Evolutionary conservation across 768 basidiomycete genomes (phyloP).

Genomic region (Serpula lacrymans): DNA sequence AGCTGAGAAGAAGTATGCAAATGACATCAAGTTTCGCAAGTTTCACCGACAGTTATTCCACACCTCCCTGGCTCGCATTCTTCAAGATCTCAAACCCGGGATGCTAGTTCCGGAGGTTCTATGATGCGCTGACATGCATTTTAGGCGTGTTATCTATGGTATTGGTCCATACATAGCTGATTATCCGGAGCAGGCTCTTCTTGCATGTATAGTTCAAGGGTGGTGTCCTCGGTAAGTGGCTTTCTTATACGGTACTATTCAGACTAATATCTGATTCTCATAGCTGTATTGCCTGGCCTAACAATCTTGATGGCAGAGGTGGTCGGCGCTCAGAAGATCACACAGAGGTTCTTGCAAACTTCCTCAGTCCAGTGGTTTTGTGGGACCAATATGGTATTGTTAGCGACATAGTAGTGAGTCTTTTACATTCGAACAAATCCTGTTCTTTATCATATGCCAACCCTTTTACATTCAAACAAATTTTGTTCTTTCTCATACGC

Average conservation of each 20-base stretch:
- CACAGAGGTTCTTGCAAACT: conserved; percentile 1
- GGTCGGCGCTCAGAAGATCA: conserved; percentile 4
- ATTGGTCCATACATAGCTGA: conserved; percentile 38
- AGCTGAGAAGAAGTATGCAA: conserved; percentile 5
- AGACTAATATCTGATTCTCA: background rate
- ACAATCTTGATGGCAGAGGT: conserved; percentile 12
- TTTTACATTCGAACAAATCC: too few species aligned
- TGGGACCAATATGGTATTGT: conserved; percentile 34
- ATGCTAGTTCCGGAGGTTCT: conserved; percentile 27
- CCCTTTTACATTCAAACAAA: too few species aligned
- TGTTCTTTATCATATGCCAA: too few species aligned
- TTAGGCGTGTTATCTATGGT: conserved; percentile 24
- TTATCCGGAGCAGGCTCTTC: conserved; percentile 36
- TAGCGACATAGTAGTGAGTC: conserved; percentile 29
- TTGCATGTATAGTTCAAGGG: conserved; percentile 30
- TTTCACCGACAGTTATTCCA: conserved; percentile 28
- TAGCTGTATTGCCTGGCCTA: conserved; percentile 7
- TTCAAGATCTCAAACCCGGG: conserved; percentile 15
- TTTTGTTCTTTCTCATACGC: too few species aligned
- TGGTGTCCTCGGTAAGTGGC: conserved; percentile 34
- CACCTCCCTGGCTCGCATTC: conserved; percentile 21
- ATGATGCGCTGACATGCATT: conserved; percentile 30
- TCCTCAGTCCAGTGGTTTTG: conserved; percentile 7
- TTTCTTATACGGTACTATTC: too few species aligned
- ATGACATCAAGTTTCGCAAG: conserved; percentile 8